These are phyloP conservation scores for Apiospora phragmitis DNA, from an alignment of 2,329 filamentous ascomycete species.

Conservation along the genomic window DNA sequence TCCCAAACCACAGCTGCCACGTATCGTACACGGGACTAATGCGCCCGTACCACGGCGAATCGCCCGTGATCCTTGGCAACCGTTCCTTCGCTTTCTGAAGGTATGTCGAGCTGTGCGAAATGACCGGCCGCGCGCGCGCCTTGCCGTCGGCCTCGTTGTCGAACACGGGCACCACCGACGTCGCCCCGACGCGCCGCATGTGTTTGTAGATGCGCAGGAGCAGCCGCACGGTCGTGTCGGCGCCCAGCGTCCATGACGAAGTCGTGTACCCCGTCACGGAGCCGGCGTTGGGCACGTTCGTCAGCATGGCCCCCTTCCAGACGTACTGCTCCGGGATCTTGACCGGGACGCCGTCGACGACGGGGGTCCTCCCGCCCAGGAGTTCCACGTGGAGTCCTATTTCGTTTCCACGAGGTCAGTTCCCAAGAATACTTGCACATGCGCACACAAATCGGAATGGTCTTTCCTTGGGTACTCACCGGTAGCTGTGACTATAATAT, in stretches of 20 bases:
- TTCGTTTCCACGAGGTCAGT: neutral
- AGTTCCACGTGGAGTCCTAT: constrained; percentile 49
- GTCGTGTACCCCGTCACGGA: constrained; percentile 62
- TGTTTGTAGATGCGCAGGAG: constrained; percentile 50
- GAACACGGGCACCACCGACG: constrained; percentile 45
- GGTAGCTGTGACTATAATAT: constrained; percentile 66
- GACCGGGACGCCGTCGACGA: constrained; percentile 50
- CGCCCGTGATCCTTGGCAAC: constrained; percentile 22
- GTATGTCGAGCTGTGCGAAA: constrained; percentile 22
- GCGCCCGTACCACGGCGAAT: constrained; percentile 25
- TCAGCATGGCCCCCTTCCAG: constrained; percentile 63
- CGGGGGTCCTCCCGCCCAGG: constrained; percentile 51
- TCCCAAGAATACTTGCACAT: neutral
- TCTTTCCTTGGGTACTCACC: constrained; percentile 45
- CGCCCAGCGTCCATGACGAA: constrained; percentile 62
- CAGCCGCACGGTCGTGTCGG: constrained; percentile 53
- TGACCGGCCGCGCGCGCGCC: constrained; percentile 27
- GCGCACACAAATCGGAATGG: constrained; percentile 18
- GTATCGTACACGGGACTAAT: constrained; percentile 22
- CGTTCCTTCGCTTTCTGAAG: constrained; percentile 21
- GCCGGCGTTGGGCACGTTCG: constrained; percentile 61
- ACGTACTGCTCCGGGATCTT: constrained; percentile 46
- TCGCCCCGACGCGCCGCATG: constrained; percentile 46
- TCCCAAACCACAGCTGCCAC: constrained; percentile 25
- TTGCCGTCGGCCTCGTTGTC: constrained; percentile 34